Evolutionary conservation across 345 rosid genomes (phyloP).

Genomic region (Citrus trifoliata): DNA sequence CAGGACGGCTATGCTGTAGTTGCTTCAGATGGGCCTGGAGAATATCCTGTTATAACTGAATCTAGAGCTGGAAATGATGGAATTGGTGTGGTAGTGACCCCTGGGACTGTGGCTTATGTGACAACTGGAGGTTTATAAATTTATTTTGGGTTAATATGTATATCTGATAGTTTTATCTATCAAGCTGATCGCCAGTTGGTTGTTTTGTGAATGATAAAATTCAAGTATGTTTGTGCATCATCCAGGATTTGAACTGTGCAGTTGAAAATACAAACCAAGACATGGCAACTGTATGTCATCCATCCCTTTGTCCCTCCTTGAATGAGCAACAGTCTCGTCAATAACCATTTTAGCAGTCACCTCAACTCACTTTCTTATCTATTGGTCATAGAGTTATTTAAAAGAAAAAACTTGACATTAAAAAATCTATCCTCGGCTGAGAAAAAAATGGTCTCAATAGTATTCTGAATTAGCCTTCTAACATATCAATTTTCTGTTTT

Average conservation of each 20-base stretch:
- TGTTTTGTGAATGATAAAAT: neutral
- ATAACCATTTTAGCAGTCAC: neutral
- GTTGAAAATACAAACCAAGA: neutral
- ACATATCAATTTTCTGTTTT: neutral
- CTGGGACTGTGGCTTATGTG: constrained; percentile 96
- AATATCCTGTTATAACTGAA: constrained; percentile 78
- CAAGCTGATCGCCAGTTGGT: neutral
- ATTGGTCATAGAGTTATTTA: neutral
- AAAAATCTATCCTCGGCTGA: neutral
- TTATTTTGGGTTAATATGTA: neutral
- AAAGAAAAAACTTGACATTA: neutral
- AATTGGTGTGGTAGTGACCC: constrained; percentile 66
- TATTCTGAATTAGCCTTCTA: neutral
- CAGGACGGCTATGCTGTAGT: constrained; percentile 98
- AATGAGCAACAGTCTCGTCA: neutral
- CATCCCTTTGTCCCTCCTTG: neutral
- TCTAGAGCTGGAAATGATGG: constrained; percentile 98
- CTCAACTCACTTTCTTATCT: neutral
- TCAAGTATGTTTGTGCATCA: neutral
- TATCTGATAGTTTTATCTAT: neutral
- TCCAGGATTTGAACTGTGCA: neutral
- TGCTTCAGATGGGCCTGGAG: constrained; percentile 95
- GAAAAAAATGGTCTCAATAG: neutral
- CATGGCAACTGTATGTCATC: neutral
- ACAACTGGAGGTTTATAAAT: constrained; percentile 83